A percentile compares a stretch with the other conserved stretches of the same genome.
Conservation (phyloP, 73 alveolate species). For the Paraurostyla sp. region DNA sequence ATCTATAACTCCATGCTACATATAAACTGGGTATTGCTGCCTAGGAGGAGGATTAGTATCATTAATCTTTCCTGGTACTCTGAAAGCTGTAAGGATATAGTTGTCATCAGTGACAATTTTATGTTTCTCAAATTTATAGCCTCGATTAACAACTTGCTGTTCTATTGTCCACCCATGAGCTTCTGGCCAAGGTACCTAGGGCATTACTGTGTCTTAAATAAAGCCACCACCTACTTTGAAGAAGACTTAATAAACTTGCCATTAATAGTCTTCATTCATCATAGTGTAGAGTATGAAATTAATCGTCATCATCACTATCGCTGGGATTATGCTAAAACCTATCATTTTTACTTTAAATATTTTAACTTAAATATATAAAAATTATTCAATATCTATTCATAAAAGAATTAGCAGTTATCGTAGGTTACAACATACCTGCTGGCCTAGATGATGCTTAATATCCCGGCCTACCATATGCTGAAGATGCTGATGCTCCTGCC, state of each 20-base stretch:
- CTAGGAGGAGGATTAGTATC: conserved; percentile 1
- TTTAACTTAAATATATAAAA: too few species aligned
- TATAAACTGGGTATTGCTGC: conserved; percentile 70
- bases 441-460: background rate
- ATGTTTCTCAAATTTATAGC: conserved; percentile 67
- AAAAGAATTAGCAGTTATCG: background rate
- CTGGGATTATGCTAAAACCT: too few species aligned
- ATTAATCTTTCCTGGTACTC: conserved; percentile 42
- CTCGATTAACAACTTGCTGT: background rate
- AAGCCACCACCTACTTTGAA: background rate
- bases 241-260: background rate
- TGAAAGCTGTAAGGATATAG: conserved; percentile 63
- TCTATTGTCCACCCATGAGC: background rate
- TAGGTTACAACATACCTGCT: background rate
- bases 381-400: background rate
- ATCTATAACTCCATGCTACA: conserved; percentile 92
- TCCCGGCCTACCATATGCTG: background rate
- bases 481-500: background rate
- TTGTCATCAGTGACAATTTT: conserved; percentile 71
- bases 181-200: background rate
- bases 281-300: too few species aligned
- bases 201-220: background rate
- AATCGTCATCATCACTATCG: too few species aligned
- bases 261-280: too few species aligned
- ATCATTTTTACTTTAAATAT: too few species aligned